Base-by-base conservation (phyloP, 2,329 filamentous ascomycete species). In the Beauveria rudraprayagi region DNA sequence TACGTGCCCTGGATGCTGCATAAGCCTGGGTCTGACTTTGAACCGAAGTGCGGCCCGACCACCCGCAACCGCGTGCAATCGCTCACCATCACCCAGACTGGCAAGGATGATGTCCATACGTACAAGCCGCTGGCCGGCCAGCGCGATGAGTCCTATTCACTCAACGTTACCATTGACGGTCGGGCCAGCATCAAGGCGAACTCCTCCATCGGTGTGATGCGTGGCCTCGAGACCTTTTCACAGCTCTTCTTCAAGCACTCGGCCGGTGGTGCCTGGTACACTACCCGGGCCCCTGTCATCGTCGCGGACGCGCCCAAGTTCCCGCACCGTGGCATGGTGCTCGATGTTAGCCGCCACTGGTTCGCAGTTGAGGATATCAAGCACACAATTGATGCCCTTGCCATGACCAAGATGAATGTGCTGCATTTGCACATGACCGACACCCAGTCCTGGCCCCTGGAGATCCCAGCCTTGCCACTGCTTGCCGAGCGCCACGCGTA, bases 391-490 rank as follows among this genome's bases (percentile, higher is more conserved):
- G 89, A 95, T 69, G 88, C 85, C 46, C 75, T 89, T 65, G 78
- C 88, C 1, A 91, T 85, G 82, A 91, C 87, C 77, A 94, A 95
- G 77, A 82, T 94, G 78, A 94, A 94, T 75, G 81, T 86, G 6
- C 80, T 95, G 61, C 91, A 94, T 73, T 77, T 93, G 59, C 91
- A 95, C 76, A 80, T 88, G 61, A 94, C 90, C 5, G 91, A 95
- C 72, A 86, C 88, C 17, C 91, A 95, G 73, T 90, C 90, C 4
- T 95, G 91, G 88, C 91, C 91, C 0, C 78, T 96, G 26, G 90
- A 91, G 66, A 87, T 96, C 55, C 89, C 90, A 1, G 74, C 88
- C 2, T 74, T 96, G 64, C 65, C 72, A 14, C 26, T 30, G 37
- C 78, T 96, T 2, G 80, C 90, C 3, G 73, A 79, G 57, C 87